Conservation (phyloP, 2,329 filamentous ascomycete species). For the Monilinia fructigena region DNA sequence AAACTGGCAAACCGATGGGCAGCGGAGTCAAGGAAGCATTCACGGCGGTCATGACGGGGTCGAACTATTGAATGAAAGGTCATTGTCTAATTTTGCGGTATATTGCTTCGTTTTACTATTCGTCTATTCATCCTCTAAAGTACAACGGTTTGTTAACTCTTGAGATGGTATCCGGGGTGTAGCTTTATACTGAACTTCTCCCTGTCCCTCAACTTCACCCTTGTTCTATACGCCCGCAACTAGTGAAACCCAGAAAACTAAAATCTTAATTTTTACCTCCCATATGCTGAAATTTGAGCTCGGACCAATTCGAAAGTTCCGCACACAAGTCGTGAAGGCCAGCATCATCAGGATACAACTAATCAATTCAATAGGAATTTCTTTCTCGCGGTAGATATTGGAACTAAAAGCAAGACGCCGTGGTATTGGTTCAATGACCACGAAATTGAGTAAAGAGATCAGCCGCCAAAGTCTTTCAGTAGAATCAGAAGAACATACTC, state of each 20-base stretch:
- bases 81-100: not conserved
- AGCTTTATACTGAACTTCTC: not conserved
- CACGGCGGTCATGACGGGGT: constrained; percentile 24
- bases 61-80: not conserved
- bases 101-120: not conserved
- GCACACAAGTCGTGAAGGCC: no score
- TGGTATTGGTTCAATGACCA: no score
- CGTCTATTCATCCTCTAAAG: not conserved
- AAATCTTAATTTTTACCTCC: no score
- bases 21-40: constrained; percentile 25
- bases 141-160: not conserved
- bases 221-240: not conserved
- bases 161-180: not conserved
- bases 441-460: no score
- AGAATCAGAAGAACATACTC: no score
- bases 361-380: not conserved
- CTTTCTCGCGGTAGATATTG: no score
- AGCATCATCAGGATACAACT: no score
- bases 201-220: not conserved
- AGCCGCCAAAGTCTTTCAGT: no score
- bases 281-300: no score
- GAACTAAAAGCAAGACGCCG: no score
- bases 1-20: not conserved
- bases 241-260: not conserved
- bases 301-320: no score